Conservation (phyloP, 1,139 yeast genomes). For the Blastobotrys serpentis region DNA sequence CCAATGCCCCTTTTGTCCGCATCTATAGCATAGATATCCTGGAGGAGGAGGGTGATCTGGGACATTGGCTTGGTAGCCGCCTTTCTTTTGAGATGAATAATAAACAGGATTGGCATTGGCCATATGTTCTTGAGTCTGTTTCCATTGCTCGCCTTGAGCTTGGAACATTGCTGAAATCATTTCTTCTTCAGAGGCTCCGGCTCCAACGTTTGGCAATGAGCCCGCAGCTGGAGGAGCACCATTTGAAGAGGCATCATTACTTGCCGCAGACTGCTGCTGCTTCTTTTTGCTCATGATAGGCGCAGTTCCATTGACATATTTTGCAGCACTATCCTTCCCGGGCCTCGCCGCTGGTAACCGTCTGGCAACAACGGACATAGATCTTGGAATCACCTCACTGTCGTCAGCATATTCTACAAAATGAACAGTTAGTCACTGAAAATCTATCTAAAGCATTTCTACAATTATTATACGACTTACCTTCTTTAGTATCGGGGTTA, state of each 20-base stretch:
- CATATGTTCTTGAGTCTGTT: conserved; percentile 87
- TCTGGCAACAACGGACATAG: conserved; percentile 77
- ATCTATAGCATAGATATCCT: conserved; percentile 91
- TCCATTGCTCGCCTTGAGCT: conserved; percentile 92
- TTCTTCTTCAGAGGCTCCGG: conserved; percentile 70
- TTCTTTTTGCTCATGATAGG: conserved; percentile 14
- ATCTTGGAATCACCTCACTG: conserved; percentile 76
- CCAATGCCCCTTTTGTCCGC: conserved; percentile 97
- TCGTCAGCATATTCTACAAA: conserved; percentile 74
- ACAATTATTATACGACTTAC: conserved; percentile 22
- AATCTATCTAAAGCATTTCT: background rate
- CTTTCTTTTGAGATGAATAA: conserved; percentile 26
- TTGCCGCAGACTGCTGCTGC: background rate
- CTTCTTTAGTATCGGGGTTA: conserved; percentile 74
- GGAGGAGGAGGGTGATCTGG: conserved; percentile 86
- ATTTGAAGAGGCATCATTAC: background rate
- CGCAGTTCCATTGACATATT: conserved; percentile 74
- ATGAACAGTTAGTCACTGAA: background rate
- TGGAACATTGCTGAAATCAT: conserved; percentile 87
- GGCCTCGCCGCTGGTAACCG: conserved; percentile 70
- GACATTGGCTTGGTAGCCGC: conserved; percentile 34
- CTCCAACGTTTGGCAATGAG: conserved; percentile 23
- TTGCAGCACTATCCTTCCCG: conserved; percentile 53
- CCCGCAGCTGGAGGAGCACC: conserved; percentile 3
- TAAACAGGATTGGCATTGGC: conserved; percentile 48